Base-by-base conservation (phyloP, 768 basidiomycete species). In the Botryobasidium botryosum region DNA sequence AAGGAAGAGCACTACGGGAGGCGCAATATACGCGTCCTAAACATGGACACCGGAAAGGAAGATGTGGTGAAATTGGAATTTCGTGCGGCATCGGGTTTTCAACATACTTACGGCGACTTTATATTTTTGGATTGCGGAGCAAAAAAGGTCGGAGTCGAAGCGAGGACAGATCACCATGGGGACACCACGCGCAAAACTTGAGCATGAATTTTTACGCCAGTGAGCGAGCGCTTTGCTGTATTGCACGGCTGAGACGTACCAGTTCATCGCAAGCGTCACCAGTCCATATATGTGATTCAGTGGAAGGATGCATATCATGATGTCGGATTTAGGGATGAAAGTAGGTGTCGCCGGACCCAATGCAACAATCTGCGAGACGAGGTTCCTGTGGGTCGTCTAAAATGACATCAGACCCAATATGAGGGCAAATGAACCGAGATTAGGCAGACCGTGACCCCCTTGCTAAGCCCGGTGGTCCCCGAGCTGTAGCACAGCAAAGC, bases 1-100 rank as follows among this genome's bases (percentile, higher is more conserved):
- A 32, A 94, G 66, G 1, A 74, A 68, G 13, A 92, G 75, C 10
- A 88, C 61, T n/a, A 94, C 75, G 0, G 88, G 86, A 1, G 88
- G 88, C 1, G 85, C 84, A 38, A 85, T 63, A 0, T 79, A 61
- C 0, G 70, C 48, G 13, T 39, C 24, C 51, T 52, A 37, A 8
- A 27, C 4, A 3, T 17, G n/a, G 31, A 24, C 18, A n/a, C n/a
- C n/a, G 41, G 8, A 26, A 10, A 4, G 24, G 15, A 40, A 23
- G 1, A 20, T 31, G 6, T 35, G 39, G 6, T 3, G 15, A 13
- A 3, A 10, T 2, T 7, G 6, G 2, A 1, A 33, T 12, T 12
- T 12, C 18, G 18, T 33, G 18, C 18, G 12, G 12, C 10, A 33
- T 33, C 18, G 32, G 32, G 18, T 33, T 23, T 20, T 29, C 7